A percentile compares a stretch with the other conserved stretches of the same genome.
Evolutionary conservation across 2,329 filamentous ascomycete species (phyloP).

Genomic region (Gaeumannomyces sp.): DNA sequence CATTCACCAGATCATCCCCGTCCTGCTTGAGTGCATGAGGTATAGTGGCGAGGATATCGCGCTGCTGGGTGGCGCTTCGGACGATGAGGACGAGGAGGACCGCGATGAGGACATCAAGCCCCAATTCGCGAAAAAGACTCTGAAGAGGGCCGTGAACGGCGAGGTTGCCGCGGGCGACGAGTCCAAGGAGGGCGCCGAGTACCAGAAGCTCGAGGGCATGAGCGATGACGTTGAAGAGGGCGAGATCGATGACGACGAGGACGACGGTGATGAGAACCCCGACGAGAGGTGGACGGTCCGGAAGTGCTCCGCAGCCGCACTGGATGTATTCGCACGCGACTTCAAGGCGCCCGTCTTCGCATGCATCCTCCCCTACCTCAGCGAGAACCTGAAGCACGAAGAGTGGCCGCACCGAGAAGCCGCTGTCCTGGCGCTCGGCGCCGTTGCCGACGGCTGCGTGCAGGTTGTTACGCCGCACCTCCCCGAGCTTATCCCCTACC

Average conservation of each 20-base stretch:
- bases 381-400: constrained; percentile 76
- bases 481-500: constrained; percentile 81
- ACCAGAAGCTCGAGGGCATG: constrained; percentile 50
- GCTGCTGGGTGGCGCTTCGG: constrained; percentile 73
- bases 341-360: constrained; percentile 86
- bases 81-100: constrained; percentile 90
- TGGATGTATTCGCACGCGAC: constrained; percentile 89
- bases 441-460: constrained; percentile 92
- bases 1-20: constrained; percentile 78
- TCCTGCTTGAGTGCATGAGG: constrained; percentile 89
- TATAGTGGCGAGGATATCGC: constrained; percentile 93
- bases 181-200: constrained; percentile 40
- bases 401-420: constrained; percentile 94
- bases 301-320: constrained; percentile 92
- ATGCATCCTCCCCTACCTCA: constrained; percentile 86
- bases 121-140: constrained; percentile 69
- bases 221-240: constrained; percentile 81
- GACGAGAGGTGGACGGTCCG: constrained; percentile 93
- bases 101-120: constrained; percentile 87
- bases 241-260: constrained; percentile 65
- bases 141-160: constrained; percentile 46
- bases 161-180: constrained; percentile 44
- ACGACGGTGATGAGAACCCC: constrained; percentile 72
- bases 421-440: constrained; percentile 87
- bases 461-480: constrained; percentile 84